phyloP scores from a whole-genome alignment of 805 yeast genomes.

The Nakazawaea ambrosiae region DNA sequence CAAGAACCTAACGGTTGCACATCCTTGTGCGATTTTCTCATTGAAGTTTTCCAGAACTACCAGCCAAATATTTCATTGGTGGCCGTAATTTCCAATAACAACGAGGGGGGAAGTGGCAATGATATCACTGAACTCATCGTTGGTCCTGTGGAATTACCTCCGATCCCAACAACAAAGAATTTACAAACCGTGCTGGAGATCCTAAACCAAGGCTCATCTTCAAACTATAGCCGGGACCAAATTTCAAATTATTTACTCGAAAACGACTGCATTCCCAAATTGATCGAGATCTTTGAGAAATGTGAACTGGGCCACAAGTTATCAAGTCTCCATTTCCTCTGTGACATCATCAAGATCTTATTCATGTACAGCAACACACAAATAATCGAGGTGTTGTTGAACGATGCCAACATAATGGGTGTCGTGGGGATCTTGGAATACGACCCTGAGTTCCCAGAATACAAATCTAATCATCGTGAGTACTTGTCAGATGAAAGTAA shows the following conservation, averaged over 20 bases:
- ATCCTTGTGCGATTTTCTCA: constrained; percentile 71
- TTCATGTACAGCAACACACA: constrained; percentile 65
- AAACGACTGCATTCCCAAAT: constrained; percentile 41
- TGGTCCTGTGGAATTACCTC: constrained; percentile 73
- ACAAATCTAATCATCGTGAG: constrained; percentile 74
- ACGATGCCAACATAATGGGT: constrained; percentile 46
- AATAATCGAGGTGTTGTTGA: constrained; percentile 50
- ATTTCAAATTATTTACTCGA: constrained; percentile 50
- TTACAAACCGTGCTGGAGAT: constrained; percentile 47
- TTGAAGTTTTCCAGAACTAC: constrained; percentile 53
- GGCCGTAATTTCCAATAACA: constrained; percentile 48
- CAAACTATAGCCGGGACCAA: constrained; percentile 56
- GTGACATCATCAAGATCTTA: constrained; percentile 66
- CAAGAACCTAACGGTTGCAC: constrained; percentile 91
- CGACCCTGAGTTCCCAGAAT: constrained; percentile 78
- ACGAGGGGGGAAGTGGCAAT: constrained; percentile 32
- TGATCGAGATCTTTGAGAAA: constrained; percentile 45
- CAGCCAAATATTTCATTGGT: constrained; percentile 67
- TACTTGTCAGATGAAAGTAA: constrained; percentile 49
- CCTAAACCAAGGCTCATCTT: constrained; percentile 52
- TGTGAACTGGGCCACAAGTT: constrained; percentile 51
- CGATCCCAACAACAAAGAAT: constrained; percentile 42
- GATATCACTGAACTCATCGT: constrained; percentile 73
- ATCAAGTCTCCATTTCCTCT: constrained; percentile 54
- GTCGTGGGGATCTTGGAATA: constrained; percentile 80